A percentile compares a stretch with the other conserved stretches of the same genome.
Evolutionary conservation across 257 asterid species (phyloP).

Genomic region (Vinca minor): DNA sequence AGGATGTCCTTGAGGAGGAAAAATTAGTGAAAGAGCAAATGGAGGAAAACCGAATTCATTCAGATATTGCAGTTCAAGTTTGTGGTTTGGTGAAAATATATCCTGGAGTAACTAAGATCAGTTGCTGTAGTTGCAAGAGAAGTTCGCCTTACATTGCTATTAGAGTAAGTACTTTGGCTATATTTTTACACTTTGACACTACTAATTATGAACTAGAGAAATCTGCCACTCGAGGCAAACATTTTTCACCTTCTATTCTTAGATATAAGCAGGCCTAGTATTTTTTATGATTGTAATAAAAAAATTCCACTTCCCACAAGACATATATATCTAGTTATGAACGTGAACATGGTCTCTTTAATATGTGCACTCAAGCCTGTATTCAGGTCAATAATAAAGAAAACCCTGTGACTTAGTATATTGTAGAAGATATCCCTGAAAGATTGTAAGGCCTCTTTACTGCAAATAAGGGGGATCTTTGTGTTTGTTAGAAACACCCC

Average conservation of each 20-base stretch:
- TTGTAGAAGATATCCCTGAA: not conserved
- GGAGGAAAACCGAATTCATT: slow-evolving; percentile 34
- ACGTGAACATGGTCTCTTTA: not conserved
- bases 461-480: not conserved
- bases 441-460: not conserved
- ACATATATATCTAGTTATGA: not conserved
- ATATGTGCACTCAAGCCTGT: not conserved
- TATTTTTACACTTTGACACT: not conserved
- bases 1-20: slow-evolving; percentile 82
- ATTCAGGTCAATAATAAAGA: not conserved
- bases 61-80: slow-evolving; percentile 64
- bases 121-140: slow-evolving; percentile 73
- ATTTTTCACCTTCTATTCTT: not conserved
- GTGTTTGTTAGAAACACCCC: too few relatives aligned
- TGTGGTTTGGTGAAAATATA: slow-evolving; percentile 72
- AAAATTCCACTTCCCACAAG: not conserved
- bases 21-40: slow-evolving; percentile 59
- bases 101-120: slow-evolving; percentile 56
- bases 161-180: slow-evolving; percentile 33
- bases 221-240: not conserved
- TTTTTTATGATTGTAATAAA: not conserved
- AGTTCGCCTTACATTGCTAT: slow-evolving; percentile 81
- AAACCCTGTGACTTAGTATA: not conserved
- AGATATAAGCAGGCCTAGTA: not conserved
- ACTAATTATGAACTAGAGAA: not conserved